Evolutionary conservation across 176 grass and related monocot species (phyloP).

Genomic region (Elymus sibiricus): DNA sequence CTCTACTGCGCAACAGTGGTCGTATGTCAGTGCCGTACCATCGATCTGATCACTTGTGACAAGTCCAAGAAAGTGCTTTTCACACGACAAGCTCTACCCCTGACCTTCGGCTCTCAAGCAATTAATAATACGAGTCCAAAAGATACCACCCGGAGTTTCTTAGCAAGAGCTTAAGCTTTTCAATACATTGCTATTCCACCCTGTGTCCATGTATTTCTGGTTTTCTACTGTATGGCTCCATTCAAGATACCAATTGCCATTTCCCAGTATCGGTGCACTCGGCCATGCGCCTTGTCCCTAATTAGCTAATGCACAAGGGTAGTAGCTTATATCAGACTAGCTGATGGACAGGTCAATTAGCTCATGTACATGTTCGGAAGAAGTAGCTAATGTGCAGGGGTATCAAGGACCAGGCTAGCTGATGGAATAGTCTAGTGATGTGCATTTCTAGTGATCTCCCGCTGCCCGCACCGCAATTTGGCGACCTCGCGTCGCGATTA

Average conservation of each 20-base stretch:
- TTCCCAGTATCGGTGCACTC: background rate
- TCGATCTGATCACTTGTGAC: background rate
- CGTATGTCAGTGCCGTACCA: background rate
- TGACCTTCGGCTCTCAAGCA: background rate
- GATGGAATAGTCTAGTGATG: background rate
- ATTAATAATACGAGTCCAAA: background rate
- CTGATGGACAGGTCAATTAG: background rate
- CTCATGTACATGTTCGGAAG: background rate
- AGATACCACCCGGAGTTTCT: background rate
- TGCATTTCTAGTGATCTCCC: background rate
- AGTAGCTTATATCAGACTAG: background rate
- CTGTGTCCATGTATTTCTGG: background rate
- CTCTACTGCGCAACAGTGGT: constrained; percentile 48
- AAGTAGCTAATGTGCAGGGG: background rate
- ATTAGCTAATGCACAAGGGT: background rate
- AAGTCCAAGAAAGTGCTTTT: background rate
- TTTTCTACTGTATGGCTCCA: background rate
- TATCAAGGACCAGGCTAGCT: background rate
- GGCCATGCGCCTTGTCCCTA: background rate
- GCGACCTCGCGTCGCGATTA: background rate
- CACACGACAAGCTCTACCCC: background rate
- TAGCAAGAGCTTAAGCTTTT: background rate
- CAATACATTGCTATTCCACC: background rate
- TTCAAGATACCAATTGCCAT: background rate
- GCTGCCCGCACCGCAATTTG: background rate